These are phyloP conservation scores for Cercospora janseana DNA, from an alignment of 2,329 filamentous ascomycete genomes.

Conservation along the genomic window DNA sequence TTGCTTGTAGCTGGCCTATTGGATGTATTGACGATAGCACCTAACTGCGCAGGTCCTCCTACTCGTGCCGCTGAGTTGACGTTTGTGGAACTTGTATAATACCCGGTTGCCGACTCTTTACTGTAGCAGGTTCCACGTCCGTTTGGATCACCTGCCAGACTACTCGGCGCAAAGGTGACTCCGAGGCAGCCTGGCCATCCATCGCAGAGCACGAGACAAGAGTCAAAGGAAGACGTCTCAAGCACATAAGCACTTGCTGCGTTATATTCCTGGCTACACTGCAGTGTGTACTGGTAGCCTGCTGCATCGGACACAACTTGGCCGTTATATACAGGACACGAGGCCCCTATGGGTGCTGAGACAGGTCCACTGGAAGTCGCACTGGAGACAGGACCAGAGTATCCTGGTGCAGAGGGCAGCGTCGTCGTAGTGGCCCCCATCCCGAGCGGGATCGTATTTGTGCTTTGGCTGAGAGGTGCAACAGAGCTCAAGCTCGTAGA, in stretches of 20 bases:
- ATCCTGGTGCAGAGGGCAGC: conserved; percentile 22
- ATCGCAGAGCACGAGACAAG: conserved; percentile 22
- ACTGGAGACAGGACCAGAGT: conserved; percentile 31
- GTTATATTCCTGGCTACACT: neutral
- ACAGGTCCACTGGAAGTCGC: neutral
- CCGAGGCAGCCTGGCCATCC: conserved; percentile 20
- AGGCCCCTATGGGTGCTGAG: neutral
- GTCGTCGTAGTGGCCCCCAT: conserved; percentile 31
- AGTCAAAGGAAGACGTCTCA: conserved; percentile 2
- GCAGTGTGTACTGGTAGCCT: neutral
- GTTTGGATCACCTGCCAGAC: neutral
- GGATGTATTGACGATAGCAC: neutral
- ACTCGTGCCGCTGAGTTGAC: neutral
- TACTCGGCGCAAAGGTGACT: conserved; percentile 18
- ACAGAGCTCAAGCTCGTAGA: conserved; percentile 31
- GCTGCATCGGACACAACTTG: neutral
- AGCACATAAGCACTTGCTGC: neutral
- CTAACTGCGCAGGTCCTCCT: neutral
- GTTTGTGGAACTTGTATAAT: neutral
- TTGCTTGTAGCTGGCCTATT: neutral
- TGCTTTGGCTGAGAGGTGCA: conserved; percentile 18
- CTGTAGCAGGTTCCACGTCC: neutral
- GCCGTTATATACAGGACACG: neutral
- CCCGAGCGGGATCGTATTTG: conserved; percentile 29
- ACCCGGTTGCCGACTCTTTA: neutral